Conservation (phyloP, 1,139 yeast species). For the Sugiyamaella japonica region DNA sequence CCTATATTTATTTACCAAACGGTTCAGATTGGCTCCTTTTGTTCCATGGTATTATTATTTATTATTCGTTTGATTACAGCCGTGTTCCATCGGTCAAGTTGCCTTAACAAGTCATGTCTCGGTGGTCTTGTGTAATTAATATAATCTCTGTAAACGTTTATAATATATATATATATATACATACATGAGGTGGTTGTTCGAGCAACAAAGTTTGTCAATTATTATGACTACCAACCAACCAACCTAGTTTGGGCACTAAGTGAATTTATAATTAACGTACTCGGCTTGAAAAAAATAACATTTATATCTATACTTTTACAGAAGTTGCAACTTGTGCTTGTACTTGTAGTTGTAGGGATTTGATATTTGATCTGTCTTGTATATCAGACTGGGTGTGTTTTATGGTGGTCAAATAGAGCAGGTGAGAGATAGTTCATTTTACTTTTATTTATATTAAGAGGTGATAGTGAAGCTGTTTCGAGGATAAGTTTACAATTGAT, state of each 20-base stretch:
- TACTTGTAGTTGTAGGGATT: not conserved
- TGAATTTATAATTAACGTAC: constrained; percentile 4
- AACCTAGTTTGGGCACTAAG: not conserved
- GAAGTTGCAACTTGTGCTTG: not conserved
- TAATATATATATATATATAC: not conserved
- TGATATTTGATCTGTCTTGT: no score
- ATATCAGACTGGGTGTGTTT: not conserved
- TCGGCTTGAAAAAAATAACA: not conserved
- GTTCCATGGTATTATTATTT: no score
- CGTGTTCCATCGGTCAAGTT: no score
- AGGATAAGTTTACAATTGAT: no score
- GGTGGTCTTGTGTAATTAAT: not conserved
- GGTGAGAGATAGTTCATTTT: not conserved
- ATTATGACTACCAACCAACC: constrained; percentile 5
- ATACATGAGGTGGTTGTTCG: constrained; percentile 8
- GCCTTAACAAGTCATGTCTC: not conserved
- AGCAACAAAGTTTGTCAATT: constrained; percentile 7
- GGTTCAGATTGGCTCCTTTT: no score
- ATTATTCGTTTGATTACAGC: no score
- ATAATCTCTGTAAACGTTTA: not conserved
- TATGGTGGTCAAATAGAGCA: not conserved
- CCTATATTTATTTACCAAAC: no score
- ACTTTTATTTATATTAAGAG: not conserved
- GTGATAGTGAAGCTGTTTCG: not conserved
- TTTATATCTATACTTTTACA: not conserved